Evolutionary conservation across 345 rosid species (phyloP).

Genomic region (Cardamine resedifolia): DNA sequence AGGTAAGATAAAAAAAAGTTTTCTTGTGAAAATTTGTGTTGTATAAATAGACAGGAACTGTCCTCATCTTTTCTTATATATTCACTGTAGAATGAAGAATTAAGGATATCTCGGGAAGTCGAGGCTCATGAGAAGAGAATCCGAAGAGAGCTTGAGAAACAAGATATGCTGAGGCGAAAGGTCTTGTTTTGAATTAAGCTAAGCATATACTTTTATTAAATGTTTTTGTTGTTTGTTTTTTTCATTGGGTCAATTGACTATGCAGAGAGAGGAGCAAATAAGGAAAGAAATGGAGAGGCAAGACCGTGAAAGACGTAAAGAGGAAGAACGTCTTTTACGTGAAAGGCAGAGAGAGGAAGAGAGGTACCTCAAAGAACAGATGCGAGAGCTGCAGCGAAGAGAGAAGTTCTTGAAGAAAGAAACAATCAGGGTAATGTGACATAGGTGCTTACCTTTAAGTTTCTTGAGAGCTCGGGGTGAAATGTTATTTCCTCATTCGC

Average conservation of each 20-base stretch:
- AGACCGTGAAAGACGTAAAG: constrained; percentile 90
- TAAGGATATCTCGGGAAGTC: constrained; percentile 78
- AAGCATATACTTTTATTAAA: constrained; percentile 6
- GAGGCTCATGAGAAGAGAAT: constrained; percentile 91
- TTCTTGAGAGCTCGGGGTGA: background rate
- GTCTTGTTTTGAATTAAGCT: constrained; percentile 40
- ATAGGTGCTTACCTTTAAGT: constrained; percentile 1
- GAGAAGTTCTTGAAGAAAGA: constrained; percentile 85
- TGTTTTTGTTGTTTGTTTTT: background rate
- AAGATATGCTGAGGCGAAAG: constrained; percentile 82
- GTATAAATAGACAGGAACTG: background rate
- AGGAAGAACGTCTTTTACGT: constrained; percentile 83
- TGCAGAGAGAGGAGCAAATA: constrained; percentile 77
- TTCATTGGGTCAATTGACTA: constrained; percentile 12
- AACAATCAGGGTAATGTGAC: constrained; percentile 63
- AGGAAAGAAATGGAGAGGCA: constrained; percentile 86
- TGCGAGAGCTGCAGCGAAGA: constrained; percentile 84
- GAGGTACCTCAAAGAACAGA: constrained; percentile 73
- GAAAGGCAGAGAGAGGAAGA: constrained; percentile 94
- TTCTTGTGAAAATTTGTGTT: background rate
- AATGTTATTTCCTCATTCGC: constrained; percentile 15
- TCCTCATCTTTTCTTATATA: constrained; percentile 2
- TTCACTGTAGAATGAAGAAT: constrained; percentile 70
- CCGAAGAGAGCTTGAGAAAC: constrained; percentile 80
- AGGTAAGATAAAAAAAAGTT: constrained; percentile 41